These are phyloP conservation scores for Diospyros kaki DNA, from an alignment of 148 eudicot species.

Conservation along the genomic window DNA sequence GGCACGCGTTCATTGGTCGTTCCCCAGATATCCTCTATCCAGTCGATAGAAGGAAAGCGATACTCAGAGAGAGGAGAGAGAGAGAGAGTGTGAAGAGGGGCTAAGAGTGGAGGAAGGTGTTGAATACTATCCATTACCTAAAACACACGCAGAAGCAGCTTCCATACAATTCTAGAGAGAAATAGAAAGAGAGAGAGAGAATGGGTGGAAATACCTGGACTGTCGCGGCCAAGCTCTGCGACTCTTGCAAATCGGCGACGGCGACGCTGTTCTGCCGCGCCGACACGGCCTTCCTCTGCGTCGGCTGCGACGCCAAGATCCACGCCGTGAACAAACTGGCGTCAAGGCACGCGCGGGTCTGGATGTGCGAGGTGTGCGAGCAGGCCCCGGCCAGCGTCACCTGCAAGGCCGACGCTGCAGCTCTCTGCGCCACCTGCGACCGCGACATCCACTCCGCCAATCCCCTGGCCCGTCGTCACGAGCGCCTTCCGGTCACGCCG, in stretches of 20 bases:
- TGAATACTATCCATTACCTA: not conserved
- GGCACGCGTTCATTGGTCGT: conserved; percentile 11
- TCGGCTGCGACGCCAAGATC: conserved; percentile 51
- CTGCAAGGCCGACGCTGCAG: conserved; percentile 82
- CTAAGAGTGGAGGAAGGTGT: not conserved
- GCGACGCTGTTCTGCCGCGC: conserved; percentile 59
- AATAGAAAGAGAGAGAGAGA: conserved; percentile 7
- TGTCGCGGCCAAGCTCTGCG: conserved; percentile 44
- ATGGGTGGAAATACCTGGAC: conserved; percentile 24
- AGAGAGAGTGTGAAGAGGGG: not conserved
- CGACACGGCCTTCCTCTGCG: conserved; percentile 62
- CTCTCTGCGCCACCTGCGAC: conserved; percentile 63
- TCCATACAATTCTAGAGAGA: not conserved
- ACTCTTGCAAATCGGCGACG: conserved; percentile 47
- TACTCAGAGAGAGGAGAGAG: not conserved
- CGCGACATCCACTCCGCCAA: conserved; percentile 80
- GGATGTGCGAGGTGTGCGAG: conserved; percentile 86
- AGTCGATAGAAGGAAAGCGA: not conserved
- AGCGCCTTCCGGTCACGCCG: conserved; percentile 61
- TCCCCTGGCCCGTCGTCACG: conserved; percentile 71
- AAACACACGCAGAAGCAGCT: not conserved
- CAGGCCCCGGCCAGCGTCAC: conserved; percentile 67
- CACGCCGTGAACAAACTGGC: conserved; percentile 40
- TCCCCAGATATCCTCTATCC: conserved; percentile 9
- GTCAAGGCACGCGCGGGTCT: conserved; percentile 61